phyloP scores from a whole-genome alignment of 257 asterid genomes.

The Scutellaria baicalensis region DNA sequence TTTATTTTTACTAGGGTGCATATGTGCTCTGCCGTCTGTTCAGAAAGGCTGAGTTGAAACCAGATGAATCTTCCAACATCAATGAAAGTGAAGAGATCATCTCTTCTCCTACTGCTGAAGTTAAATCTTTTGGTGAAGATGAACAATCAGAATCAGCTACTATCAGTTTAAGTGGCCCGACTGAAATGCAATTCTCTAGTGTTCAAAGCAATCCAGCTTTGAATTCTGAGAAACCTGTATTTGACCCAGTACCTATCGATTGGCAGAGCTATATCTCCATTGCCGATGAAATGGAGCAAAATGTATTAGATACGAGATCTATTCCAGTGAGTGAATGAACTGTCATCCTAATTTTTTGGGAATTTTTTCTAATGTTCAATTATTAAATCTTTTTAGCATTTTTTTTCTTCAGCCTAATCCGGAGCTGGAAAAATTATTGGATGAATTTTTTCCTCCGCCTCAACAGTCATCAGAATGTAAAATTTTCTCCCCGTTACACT shows the following conservation, averaged over 20 bases:
- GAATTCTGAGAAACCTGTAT: conserved; percentile 18
- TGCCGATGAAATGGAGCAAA: conserved; percentile 23
- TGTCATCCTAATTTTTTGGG: not conserved
- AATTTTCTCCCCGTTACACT: conserved; percentile 58
- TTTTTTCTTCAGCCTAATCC: conserved; percentile 46
- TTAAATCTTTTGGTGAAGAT: conserved; percentile 41
- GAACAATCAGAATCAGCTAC: conserved; percentile 43
- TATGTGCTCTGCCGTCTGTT: conserved; percentile 89
- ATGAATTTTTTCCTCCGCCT: conserved; percentile 25
- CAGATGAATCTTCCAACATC: conserved; percentile 45
- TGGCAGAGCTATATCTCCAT: conserved; percentile 7
- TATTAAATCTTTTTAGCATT: not conserved
- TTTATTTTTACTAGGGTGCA: conserved; percentile 49
- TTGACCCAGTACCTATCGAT: conserved; percentile 16
- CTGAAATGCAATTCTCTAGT: conserved; percentile 26
- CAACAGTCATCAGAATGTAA: conserved; percentile 40
- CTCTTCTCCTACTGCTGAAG: conserved; percentile 33
- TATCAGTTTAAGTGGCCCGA: conserved; percentile 17
- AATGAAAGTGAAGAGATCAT: conserved; percentile 41
- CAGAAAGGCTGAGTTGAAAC: conserved; percentile 60
- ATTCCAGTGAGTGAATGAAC: conserved; percentile 44
- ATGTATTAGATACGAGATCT: conserved; percentile 15
- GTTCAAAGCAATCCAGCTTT: conserved; percentile 21
- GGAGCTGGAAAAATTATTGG: conserved; percentile 51
- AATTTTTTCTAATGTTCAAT: not conserved